Evolutionary conservation across 1,284 basidiomycete genomes (phyloP), one percentile per base, ranked within the genome.

Genomic region (Inonotus hispidus): DNA sequence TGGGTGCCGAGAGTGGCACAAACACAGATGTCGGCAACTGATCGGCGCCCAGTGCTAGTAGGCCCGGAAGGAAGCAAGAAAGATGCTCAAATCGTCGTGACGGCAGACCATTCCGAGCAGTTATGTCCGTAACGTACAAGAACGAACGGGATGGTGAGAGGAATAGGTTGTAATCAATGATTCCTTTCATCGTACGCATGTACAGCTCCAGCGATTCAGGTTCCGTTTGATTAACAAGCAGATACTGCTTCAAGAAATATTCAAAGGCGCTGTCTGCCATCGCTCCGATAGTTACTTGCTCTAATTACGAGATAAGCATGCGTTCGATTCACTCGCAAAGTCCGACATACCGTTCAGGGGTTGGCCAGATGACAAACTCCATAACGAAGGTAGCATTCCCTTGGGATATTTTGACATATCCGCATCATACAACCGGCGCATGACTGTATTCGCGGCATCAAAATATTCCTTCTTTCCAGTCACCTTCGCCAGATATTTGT

Each of bases 31-130:
- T 71, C 27, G 82, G 81, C 59, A 90, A 77, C 1, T 79, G 80
- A 57, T 82, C 79, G 0, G 75, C 85, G 58, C 90, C 90, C 19
- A 92, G 78, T 1, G 88, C 87, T 60, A 92, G 76, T 16, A 91
- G 72, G 13, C 88, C 90, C 0, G 88, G 87, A 56, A 90, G 77
- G 76, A 92, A 92, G 72, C 90, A 91, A 13, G 88, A 84, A 56
- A 92, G 76, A 67, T 92, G 89, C 66, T 92, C 89, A 60, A 90
- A 84, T 21, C 68, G 71, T 66, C 87, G 83, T 11, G 79, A 76
- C 10, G 81, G 78, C 19, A 19, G 13, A 11, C 45, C 46, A 16
- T n/a, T n/a, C 3, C 41, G 32, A 13, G 46, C 37, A 16, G 53
- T 27, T 32, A 64, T 29, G 67, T 88, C 85, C 1, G 88, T 88